Evolutionary conservation across 345 rosid genomes (phyloP), one percentile per base, ranked within the genome.

Genomic region (Arabis hirsuta): DNA sequence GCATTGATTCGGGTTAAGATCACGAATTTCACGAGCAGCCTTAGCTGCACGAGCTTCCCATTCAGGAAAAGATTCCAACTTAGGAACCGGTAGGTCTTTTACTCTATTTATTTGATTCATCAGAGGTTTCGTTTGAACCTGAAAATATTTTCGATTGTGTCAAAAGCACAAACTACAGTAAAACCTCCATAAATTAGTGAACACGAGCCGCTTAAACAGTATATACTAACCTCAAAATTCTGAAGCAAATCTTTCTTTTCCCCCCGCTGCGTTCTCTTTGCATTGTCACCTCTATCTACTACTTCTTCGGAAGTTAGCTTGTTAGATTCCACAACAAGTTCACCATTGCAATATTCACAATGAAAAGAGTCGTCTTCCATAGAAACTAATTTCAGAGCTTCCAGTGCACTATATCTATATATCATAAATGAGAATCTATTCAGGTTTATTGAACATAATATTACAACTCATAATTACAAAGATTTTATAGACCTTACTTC

Each of bases 11-110:
- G 16, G 16, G 16, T 16, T 16, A 16, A 16, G 16, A 16, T 16
- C 16, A 16, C 16, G 16, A 16, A 16, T 16, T 16, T 16, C 16
- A 60, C 88, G 96, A 26, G 79, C 86, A 74, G 78, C 86, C 31
- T 86, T 89, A 72, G 80, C 82, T 63, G 90, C 98, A 59, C 80
- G 96, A 82, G 93, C 89, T 80, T 91, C 96, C 97, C 99, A 91
- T 6, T 91, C 93, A 71, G 67, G 93, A 62, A 91, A 86, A 66
- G 70, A 73, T 65, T 87, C 96, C 81, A 84, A 88, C 65, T 85
- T 96, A 38, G 97, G 99, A 78, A 82, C 69, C 13, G 82, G 71
- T 77, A 95, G 70, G 81, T 91, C 97, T 81, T 90, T 88, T 38
- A 95, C 90, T 81, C 92, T 84, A 71, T 54, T 81, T 43, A 95